Percentiles rank a stretch among this genome's conserved stretches.
Evolutionary conservation across 352 stramenopile genomes (phyloP).

Genomic region (Pythium grandisporangium): DNA sequence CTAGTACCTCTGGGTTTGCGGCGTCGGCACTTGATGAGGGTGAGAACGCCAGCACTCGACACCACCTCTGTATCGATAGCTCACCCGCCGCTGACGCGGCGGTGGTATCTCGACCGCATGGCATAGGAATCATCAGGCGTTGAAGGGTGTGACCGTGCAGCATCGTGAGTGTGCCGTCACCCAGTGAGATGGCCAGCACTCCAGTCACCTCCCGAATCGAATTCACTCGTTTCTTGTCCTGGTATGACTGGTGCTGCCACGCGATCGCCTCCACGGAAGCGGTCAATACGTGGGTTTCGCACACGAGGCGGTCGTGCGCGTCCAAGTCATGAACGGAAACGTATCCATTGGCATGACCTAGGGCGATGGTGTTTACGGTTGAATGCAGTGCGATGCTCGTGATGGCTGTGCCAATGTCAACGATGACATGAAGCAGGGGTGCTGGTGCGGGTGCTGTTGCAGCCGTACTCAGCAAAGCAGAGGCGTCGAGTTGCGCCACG

Average conservation of each 20-base stretch:
- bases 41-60: slow-evolving; percentile 39
- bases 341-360: slow-evolving; percentile 23
- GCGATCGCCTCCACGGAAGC: slow-evolving; percentile 17
- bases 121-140: slow-evolving; percentile 12
- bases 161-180: slow-evolving; percentile 24
- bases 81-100: too few species aligned
- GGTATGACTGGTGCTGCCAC: slow-evolving; percentile 25
- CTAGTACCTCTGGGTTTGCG: slow-evolving; percentile 14
- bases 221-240: too few species aligned
- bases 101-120: slow-evolving; percentile 3
- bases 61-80: too few species aligned
- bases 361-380: slow-evolving; percentile 14
- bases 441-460: not conserved
- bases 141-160: slow-evolving; percentile 21
- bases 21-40: slow-evolving; percentile 7
- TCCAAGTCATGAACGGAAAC: slow-evolving; percentile 34
- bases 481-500: slow-evolving; percentile 7
- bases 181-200: slow-evolving; percentile 30
- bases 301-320: slow-evolving; percentile 12
- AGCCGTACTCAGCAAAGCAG: not conserved
- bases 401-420: slow-evolving; percentile 9
- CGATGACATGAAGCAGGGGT: too few species aligned
- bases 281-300: slow-evolving; percentile 2
- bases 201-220: too few species aligned
- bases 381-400: slow-evolving; percentile 4